Percentiles rank a stretch among this genome's conserved stretches.
phyloP scores from a whole-genome alignment of 805 yeast species.

The Maudiozyma pseudohumilis region DNA sequence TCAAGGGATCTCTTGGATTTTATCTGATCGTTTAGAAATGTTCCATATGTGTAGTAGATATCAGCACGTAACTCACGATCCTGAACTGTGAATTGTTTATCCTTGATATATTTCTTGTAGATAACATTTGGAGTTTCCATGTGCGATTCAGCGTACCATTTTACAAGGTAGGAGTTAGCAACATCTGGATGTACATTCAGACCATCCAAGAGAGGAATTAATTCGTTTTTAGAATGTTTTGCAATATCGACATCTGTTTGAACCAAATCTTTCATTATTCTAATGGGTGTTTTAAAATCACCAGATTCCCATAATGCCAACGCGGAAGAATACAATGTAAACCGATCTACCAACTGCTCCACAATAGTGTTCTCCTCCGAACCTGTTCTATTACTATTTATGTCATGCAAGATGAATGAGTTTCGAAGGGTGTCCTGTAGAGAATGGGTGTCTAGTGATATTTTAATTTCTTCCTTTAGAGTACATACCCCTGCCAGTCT shows the following conservation, averaged over 20 bases:
- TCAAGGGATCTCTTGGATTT: conserved; percentile 36
- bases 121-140: conserved; percentile 56
- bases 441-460: conserved; percentile 9
- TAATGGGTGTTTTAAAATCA: conserved; percentile 46
- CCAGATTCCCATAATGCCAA: conserved; percentile 56
- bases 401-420: conserved; percentile 5
- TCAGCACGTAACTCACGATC: conserved; percentile 30
- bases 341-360: not conserved
- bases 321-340: conserved; percentile 32
- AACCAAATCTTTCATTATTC: conserved; percentile 32
- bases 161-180: conserved; percentile 37
- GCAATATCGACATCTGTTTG: conserved; percentile 6
- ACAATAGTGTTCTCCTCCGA: not conserved
- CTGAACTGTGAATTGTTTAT: conserved; percentile 13
- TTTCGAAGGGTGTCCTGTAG: conserved; percentile 18
- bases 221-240: not conserved
- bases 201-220: not conserved
- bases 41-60: conserved; percentile 53
- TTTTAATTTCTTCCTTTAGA: conserved; percentile 8
- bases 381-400: not conserved
- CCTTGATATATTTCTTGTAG: conserved; percentile 45
- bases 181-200: conserved; percentile 17
- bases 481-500: not conserved
- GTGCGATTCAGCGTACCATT: conserved; percentile 65
- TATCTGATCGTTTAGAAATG: conserved; percentile 61